Conservation (phyloP, 1,284 basidiomycete genomes). For the Mixia osmundae region DNA sequence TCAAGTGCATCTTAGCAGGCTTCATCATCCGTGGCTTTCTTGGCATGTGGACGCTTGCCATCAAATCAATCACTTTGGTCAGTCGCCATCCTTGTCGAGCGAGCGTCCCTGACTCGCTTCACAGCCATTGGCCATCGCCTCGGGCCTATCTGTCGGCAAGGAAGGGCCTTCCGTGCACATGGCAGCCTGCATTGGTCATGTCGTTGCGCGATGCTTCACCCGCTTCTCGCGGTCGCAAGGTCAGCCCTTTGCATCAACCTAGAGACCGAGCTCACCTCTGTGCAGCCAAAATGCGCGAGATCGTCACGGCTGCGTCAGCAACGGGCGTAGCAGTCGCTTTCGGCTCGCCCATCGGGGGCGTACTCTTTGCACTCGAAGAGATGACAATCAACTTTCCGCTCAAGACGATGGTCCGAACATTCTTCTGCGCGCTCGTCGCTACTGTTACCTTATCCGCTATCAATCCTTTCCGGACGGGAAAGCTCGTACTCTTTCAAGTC, state of each 20-base stretch:
- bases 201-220: constrained; percentile 59
- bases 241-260: constrained; percentile 22
- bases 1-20: constrained; percentile 92
- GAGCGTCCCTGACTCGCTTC: background rate
- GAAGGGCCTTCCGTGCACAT: constrained; percentile 97
- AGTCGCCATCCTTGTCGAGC: constrained; percentile 19
- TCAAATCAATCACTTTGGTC: constrained; percentile 78
- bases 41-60: constrained; percentile 61
- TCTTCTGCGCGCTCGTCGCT: constrained; percentile 88
- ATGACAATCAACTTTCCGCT: constrained; percentile 95
- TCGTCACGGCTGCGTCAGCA: constrained; percentile 83
- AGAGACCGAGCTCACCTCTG: background rate
- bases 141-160: constrained; percentile 89
- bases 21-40: constrained; percentile 94
- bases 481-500: constrained; percentile 92
- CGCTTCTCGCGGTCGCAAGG: constrained; percentile 71
- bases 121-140: constrained; percentile 89
- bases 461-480: constrained; percentile 95
- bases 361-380: constrained; percentile 73
- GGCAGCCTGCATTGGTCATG: constrained; percentile 74
- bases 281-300: constrained; percentile 83
- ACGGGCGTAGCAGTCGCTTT: constrained; percentile 95
- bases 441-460: constrained; percentile 82
- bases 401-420: constrained; percentile 94
- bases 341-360: constrained; percentile 90